Evolutionary conservation across 257 asterid genomes (phyloP).

Genomic region (Echites panduratus): DNA sequence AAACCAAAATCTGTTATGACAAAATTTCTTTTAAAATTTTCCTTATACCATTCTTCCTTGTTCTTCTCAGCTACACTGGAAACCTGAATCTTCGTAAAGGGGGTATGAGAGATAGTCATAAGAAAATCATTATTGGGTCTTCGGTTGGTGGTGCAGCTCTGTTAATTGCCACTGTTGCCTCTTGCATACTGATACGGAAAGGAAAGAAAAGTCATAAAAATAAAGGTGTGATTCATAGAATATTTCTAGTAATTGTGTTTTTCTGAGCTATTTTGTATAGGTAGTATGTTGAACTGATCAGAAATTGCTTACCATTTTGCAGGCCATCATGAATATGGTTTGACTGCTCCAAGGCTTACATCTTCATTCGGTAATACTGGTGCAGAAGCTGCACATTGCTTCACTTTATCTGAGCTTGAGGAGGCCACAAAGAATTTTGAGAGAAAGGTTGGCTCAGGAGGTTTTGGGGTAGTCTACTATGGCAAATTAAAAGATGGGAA

Average conservation of each 20-base stretch:
- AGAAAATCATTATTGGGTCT: constrained; percentile 69
- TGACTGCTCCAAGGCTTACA: constrained; percentile 37
- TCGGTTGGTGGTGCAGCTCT: constrained; percentile 73
- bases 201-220: constrained; percentile 38
- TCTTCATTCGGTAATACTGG: constrained; percentile 55
- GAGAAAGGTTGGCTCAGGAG: constrained; percentile 88
- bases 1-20: background rate
- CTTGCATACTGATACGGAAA: constrained; percentile 54
- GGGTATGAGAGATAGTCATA: constrained; percentile 34
- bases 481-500: constrained; percentile 73
- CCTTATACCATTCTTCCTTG: constrained; percentile 4
- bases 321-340: constrained; percentile 39
- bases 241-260: constrained; percentile 7
- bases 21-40: constrained; percentile 12
- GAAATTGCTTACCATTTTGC: constrained; percentile 9
- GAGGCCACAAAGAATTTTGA: constrained; percentile 75
- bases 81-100: constrained; percentile 52
- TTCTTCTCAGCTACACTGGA: constrained; percentile 64
- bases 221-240: constrained; percentile 41
- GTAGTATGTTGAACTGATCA: constrained; percentile 19
- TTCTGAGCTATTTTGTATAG: constrained; percentile 7
- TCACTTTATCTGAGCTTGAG: constrained; percentile 67
- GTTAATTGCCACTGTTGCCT: constrained; percentile 54
- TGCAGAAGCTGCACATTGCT: constrained; percentile 83
- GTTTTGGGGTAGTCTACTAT: constrained; percentile 85